phyloP scores from a whole-genome alignment of 306 rosid genomes.

The Alnus glutinosa region DNA sequence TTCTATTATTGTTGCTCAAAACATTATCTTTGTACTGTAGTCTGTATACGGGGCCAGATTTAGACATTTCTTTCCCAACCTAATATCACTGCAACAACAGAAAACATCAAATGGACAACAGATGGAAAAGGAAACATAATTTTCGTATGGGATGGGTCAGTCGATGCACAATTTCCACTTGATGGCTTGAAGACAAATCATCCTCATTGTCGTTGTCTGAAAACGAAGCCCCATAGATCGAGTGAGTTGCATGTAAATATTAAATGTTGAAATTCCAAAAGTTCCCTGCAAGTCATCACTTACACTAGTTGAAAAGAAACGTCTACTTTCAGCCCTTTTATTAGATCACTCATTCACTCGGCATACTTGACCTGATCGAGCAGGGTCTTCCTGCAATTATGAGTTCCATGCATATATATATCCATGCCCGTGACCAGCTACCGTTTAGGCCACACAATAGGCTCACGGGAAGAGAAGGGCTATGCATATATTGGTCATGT shows the following conservation, averaged over 20 bases:
- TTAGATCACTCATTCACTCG: no score
- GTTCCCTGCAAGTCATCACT: not conserved
- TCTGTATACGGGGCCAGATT: not conserved
- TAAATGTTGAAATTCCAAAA: not conserved
- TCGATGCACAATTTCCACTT: not conserved
- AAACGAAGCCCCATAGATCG: not conserved
- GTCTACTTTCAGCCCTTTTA: not conserved
- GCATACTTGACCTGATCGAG: no score
- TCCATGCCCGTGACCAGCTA: not conserved
- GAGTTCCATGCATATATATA: not conserved
- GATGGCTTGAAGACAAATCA: not conserved
- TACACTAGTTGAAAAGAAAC: not conserved
- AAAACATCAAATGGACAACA: not conserved
- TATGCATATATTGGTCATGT: not conserved
- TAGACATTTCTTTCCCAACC: not conserved
- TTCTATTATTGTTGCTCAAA: not conserved
- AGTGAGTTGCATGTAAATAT: not conserved
- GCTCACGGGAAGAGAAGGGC: slow-evolving; percentile 10
- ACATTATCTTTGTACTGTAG: not conserved
- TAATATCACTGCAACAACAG: not conserved
- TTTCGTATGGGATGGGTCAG: not conserved
- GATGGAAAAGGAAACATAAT: not conserved
- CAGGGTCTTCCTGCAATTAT: not conserved
- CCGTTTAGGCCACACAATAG: not conserved
- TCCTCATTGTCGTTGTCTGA: not conserved